Conservation (phyloP, 129 eudicot genomes). For the Glebionis coronaria region DNA sequence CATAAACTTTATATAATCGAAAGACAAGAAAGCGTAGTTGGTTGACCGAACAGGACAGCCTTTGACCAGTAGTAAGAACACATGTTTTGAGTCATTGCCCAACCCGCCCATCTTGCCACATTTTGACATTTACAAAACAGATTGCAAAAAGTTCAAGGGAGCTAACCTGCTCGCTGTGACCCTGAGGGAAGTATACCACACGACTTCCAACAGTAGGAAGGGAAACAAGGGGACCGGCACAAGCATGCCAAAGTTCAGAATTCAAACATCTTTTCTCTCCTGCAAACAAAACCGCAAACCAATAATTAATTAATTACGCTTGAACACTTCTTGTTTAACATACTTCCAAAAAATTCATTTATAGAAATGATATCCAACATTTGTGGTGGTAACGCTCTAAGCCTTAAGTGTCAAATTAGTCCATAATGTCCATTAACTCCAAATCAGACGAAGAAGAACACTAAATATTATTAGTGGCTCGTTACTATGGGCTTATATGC, state of each 20-base stretch:
- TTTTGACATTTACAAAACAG: too few species aligned
- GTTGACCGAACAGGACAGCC: too few species aligned
- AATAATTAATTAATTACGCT: not conserved
- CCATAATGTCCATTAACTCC: slow-evolving; percentile 11
- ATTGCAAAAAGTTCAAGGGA: not conserved
- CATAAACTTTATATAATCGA: too few species aligned
- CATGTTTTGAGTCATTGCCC: too few species aligned
- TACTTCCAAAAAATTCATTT: not conserved
- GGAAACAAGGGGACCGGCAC: slow-evolving; percentile 95
- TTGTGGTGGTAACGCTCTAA: not conserved
- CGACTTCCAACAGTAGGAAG: slow-evolving; percentile 88
- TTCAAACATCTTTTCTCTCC: slow-evolving; percentile 87
- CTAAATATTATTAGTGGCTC: not conserved
- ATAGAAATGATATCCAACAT: not conserved
- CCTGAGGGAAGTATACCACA: slow-evolving; percentile 92
- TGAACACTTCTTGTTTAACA: not conserved
- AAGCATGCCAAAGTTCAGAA: slow-evolving; percentile 96
- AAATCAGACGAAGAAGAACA: not conserved
- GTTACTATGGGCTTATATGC: too few species aligned
- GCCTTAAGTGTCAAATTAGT: slow-evolving; percentile 6
- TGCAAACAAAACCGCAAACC: slow-evolving; percentile 22
- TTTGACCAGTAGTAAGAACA: too few species aligned
- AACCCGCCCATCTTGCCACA: not conserved
- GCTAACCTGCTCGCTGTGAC: slow-evolving; percentile 94
- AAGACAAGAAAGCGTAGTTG: too few species aligned